Conservation (phyloP, 768 basidiomycete species). For the Suillus sp. region DNA sequence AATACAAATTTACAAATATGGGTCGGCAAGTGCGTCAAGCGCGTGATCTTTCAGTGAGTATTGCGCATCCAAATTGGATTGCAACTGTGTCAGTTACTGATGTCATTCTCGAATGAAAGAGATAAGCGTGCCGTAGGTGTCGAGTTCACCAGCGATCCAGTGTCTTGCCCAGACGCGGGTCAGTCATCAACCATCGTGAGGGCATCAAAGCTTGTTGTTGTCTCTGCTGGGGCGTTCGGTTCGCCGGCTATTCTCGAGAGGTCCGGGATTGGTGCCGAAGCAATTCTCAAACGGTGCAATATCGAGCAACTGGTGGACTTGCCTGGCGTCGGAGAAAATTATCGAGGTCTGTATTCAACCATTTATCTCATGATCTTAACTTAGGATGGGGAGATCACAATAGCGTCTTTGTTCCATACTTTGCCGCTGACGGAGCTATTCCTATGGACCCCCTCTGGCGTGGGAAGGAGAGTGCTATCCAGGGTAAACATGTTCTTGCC, state of each 20-base stretch:
- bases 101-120: neutral
- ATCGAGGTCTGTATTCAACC: neutral
- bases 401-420: neutral
- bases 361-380: neutral
- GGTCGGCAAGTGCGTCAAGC: neutral
- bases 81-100: neutral
- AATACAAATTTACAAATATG: neutral
- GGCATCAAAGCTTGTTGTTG: neutral
- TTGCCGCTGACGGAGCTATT: neutral
- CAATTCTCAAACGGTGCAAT: neutral
- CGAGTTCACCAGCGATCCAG: too few relatives aligned
- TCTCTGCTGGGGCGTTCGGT: too few relatives aligned
- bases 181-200: neutral
- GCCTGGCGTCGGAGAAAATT: neutral
- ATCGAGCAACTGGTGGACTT: neutral
- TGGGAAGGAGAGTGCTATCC: neutral
- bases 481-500: neutral
- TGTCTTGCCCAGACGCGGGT: neutral
- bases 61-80: neutral
- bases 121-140: slow-evolving; percentile 1
- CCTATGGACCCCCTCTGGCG: neutral
- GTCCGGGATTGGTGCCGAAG: too few relatives aligned
- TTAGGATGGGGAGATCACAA: neutral
- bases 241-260: too few relatives aligned
- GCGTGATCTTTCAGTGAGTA: neutral